Percentiles rank a stretch among this genome's conserved stretches.
Evolutionary conservation across 139 green algal genomes (phyloP).

Genomic region (Chlamydomonas applanata): DNA sequence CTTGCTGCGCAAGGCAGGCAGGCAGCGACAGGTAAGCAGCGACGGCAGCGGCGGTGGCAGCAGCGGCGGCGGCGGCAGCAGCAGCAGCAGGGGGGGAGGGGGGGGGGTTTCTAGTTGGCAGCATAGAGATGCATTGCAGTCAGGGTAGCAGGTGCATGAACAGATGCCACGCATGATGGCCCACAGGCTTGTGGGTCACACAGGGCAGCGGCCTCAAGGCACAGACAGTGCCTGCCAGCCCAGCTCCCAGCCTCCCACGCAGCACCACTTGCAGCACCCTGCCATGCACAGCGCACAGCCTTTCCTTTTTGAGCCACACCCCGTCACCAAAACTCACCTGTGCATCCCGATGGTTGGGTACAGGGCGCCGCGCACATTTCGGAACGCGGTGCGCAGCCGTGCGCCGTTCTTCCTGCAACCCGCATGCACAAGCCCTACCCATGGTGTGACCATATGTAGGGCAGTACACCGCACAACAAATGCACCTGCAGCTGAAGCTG

Average conservation of each 20-base stretch:
- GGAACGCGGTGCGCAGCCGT: constrained; percentile 72
- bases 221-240: no score
- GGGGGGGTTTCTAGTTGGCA: not conserved
- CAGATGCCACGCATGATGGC: no score
- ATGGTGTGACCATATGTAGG: not conserved
- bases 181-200: no score
- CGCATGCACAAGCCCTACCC: not conserved
- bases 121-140: no score
- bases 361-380: constrained; percentile 54
- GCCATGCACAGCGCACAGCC: no score
- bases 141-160: no score
- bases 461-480: no score
- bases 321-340: constrained; percentile 47
- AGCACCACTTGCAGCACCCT: no score
- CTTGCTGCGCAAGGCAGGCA: constrained; percentile 37
- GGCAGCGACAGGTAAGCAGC: not conserved
- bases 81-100: not conserved
- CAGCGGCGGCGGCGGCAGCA: not conserved
- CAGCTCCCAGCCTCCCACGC: no score
- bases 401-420: constrained; percentile 80
- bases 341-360: constrained; percentile 86
- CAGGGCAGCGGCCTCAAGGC: no score
- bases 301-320: no score
- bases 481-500: not conserved
- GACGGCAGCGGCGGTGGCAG: not conserved